A percentile compares a stretch with the other conserved stretches of the same genome.
These are phyloP conservation scores for Neolentinus lepideus DNA, from an alignment of 1,284 basidiomycete species.

Conservation along the genomic window DNA sequence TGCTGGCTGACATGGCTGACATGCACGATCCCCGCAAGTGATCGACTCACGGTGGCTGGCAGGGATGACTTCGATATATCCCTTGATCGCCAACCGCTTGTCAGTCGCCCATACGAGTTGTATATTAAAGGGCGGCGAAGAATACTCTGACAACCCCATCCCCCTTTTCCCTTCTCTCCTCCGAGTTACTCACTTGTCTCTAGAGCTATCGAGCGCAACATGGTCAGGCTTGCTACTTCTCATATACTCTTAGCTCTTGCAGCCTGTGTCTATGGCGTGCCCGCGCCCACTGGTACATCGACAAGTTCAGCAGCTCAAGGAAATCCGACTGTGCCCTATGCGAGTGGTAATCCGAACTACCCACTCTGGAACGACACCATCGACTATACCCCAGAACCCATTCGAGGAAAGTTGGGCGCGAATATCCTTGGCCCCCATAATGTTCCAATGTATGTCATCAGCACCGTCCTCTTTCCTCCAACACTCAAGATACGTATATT, in stretches of 20 bases:
- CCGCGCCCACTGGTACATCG: neutral
- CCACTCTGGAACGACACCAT: constrained; percentile 15
- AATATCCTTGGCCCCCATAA: constrained; percentile 44
- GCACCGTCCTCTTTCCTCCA: constrained; percentile 35
- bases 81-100: neutral
- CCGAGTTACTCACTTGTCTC: neutral
- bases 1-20: neutral
- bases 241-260: neutral
- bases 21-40: neutral
- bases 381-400: constrained; percentile 23
- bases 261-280: neutral
- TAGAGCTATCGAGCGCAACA: neutral
- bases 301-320: neutral
- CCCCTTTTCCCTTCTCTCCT: no score
- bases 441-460: constrained; percentile 29
- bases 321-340: constrained; percentile 10
- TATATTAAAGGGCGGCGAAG: neutral
- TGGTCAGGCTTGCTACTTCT: neutral
- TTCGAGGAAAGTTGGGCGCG: constrained; percentile 29
- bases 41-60: neutral
- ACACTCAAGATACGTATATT: constrained; percentile 36
- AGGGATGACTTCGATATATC: neutral
- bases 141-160: no score
- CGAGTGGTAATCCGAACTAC: constrained; percentile 11
- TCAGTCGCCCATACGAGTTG: neutral